Base-by-base conservation (phyloP, 495 filamentous ascomycete genomes). In the Aspergillus hancockii region DNA sequence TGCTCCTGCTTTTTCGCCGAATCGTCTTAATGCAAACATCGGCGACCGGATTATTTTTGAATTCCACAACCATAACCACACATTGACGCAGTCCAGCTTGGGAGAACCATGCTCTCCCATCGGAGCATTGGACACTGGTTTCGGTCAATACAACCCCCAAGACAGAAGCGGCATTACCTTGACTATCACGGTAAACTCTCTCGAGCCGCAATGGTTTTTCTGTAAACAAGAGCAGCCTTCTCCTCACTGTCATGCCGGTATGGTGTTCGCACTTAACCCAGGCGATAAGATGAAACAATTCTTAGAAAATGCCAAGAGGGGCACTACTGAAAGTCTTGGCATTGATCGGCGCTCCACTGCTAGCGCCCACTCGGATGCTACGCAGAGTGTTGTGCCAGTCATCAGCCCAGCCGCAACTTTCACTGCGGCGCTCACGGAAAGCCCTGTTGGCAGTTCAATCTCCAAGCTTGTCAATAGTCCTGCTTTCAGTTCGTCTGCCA, bases 251-350 rank as follows among this genome's bases (percentile, higher is more conserved):
- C 55, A 58, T 43, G 55, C 18, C 9, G 55, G 55, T 19, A 58
- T 58, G 46, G 46, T 58, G n/a, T 58, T 58, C n/a, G 55, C 45
- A 12, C 34, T 58, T 4, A 58, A 58, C 28, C 55, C 55, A 23
- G 55, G 55, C 18, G 47, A 58, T 16, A 40, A 19, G 14, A 58
- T 58, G 55, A n/a, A 58, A 12, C 3, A 30, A 4, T 58, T 58
- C n/a, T 28, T 58, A 3, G 18, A 38, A 23, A 58, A 49, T 51
- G 55, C 55, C 6, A 36, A 10, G 25, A 52, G 30, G 16, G 9
- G 30, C 14, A 30, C 25, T n/a, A 22, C 5, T 18, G 45, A 28
- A n/a, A n/a, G n/a, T n/a, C n/a, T n/a, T n/a, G n/a, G n/a, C n/a
- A n/a, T n/a, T n/a, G n/a, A n/a, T n/a, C n/a, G n/a, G n/a, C n/a